Base-by-base conservation (phyloP, 768 basidiomycete species). In the Coprinopsis strossmayeri region DNA sequence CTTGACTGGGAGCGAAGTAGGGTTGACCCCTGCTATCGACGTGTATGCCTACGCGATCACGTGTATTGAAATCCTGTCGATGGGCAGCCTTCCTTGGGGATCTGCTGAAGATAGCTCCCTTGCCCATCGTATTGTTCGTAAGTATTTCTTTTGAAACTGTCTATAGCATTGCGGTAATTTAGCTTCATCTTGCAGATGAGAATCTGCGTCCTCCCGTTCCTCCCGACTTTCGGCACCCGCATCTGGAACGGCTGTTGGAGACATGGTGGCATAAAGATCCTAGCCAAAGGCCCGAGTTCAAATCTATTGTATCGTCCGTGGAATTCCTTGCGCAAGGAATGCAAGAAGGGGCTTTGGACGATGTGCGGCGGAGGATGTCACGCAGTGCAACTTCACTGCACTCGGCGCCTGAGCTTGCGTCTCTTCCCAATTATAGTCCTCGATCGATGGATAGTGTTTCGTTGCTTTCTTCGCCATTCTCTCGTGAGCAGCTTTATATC, bases 1-100 rank as follows among this genome's bases (percentile, higher is more conserved):
- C 28, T 72, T 87, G 68, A 58, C 59, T 25, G 42, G 49, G n/a
- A 82, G 79, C 1, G 55, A 62, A 13, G 68, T 63, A 15, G 60
- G 64, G 15, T 59, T 81, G 41, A 85, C 81, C 0, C 61, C 68
- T 1, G 72, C 76, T 27, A 74, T 75, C 50, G 87, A 89, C 56
- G 78, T 88, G 0, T 90, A 85, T 54, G 74, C 84, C 1, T 90
- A 77, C 57, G 77, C 80, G 0, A 82, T 88, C 43, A 73, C 71
- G 48, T 86, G 84, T 46, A 66, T 79, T n/a, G 84, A 86, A 60
- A 76, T 86, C 48, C 62, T 86, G 42, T 72, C 74, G 0, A 77
- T 80, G 68, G 84, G 83, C 13, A 72, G 73, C 41, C 64, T 83
- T 48, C 82, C 84, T 1, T 84, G 81, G 80, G 63, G 67, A 2